Base-by-base conservation (phyloP, 2,329 filamentous ascomycete species). In the Curvularia eragrostidis region DNA sequence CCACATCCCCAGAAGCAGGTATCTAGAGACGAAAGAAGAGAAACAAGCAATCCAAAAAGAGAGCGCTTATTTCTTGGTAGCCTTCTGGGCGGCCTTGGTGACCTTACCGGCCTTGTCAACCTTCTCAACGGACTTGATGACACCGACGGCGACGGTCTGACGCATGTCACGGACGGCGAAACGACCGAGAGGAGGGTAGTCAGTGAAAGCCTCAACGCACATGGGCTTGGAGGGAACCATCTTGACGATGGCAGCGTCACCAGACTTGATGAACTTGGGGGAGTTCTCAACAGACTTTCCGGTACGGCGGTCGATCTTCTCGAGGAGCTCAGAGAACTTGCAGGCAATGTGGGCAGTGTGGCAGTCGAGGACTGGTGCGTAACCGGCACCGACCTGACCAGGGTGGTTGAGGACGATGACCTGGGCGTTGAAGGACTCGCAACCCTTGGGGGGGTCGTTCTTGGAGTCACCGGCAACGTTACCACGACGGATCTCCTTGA, bases 221-320 rank as follows among this genome's bases (percentile, higher is more conserved):
- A 99, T 99, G 81, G 95, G 95, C 93, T 99, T 99, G 87, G 94
- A 97, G 81, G 95, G 95, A 87, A 97, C 81, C 95, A 99, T 98
- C 93, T 97, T 98, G 87, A 99, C 95, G 85, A 99, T 99, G 83
- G 94, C 94, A 74, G 95, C 94, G 83, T 99, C 95, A 90, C 95
- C 95, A 78, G 94, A 97, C 93, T 99, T 99, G 91, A 99, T 93
- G 90, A 97, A 98, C 91, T 99, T 99, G 85, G 95, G 95, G 79
- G 79, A 81, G 81, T 85, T 79, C 85, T 99, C 95, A 79, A 91
- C 88, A 72, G 93, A 91, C 90, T 99, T 99, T 83, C 95, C 95
- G 81, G 95, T 97, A 92, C 95, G 95, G 85, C 95, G 93, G 83
- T 99, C 95, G 79, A 99, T 99, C 94, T 99, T 99, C 91, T 98